These are phyloP conservation scores for Nicotiana knightiana DNA, from an alignment of 257 asterid species.

Conservation along the genomic window DNA sequence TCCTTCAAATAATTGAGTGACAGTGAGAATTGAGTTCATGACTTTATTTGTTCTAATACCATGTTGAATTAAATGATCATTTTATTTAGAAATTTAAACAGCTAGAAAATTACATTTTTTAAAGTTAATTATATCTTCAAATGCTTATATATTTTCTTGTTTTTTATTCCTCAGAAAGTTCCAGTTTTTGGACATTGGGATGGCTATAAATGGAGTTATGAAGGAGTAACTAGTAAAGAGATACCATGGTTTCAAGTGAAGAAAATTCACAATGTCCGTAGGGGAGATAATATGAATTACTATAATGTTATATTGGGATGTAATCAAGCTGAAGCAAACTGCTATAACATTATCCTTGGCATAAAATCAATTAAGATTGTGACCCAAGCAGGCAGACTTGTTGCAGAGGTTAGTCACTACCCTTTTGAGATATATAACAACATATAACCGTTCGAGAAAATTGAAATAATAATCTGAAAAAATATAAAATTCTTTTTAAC, in stretches of 20 bases:
- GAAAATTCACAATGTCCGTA: constrained; percentile 12
- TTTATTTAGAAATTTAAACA: neutral
- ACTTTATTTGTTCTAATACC: too few relatives aligned
- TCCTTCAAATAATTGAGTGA: too few relatives aligned
- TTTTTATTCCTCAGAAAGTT: constrained; percentile 16
- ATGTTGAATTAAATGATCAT: neutral
- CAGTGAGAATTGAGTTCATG: too few relatives aligned
- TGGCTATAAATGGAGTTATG: constrained; percentile 22
- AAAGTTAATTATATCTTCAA: neutral
- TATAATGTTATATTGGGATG: constrained; percentile 23
- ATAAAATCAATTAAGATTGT: constrained; percentile 30
- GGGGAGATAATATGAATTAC: constrained; percentile 2
- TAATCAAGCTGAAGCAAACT: constrained; percentile 11
- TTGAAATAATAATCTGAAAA: neutral
- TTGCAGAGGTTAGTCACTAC: constrained; percentile 37
- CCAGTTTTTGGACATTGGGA: constrained; percentile 30
- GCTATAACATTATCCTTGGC: constrained; percentile 23
- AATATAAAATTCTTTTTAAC: too few relatives aligned
- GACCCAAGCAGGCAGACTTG: constrained; percentile 19
- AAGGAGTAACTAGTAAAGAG: constrained; percentile 14
- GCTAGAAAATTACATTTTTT: neutral
- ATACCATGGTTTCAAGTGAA: constrained; percentile 34
- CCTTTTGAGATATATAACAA: neutral
- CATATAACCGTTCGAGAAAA: neutral
- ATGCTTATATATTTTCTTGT: neutral